These are phyloP conservation scores for Exophiala phaeomuriformis DNA, from an alignment of 2,329 filamentous ascomycete species.

Conservation along the genomic window DNA sequence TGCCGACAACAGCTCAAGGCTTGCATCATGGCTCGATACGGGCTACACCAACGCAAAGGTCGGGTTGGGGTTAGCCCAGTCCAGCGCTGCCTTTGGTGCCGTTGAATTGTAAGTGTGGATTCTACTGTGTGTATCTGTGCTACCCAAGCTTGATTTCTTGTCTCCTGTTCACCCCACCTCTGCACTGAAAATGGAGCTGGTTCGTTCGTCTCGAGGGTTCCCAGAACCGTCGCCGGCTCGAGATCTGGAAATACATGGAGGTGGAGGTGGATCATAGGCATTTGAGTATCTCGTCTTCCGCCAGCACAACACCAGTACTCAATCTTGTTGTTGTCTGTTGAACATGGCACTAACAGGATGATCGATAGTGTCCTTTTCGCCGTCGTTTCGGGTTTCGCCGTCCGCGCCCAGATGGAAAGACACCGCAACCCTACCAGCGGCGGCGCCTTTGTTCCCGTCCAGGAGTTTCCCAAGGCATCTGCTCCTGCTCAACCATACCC, in stretches of 20 bases:
- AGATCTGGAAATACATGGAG: neutral
- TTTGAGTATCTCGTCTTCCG: neutral
- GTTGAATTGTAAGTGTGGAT: constrained; percentile 8
- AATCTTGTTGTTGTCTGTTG: too few species aligned
- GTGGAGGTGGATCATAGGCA: neutral
- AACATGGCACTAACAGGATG: too few species aligned
- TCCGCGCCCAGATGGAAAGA: neutral
- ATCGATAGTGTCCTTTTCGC: neutral
- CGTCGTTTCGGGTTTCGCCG: neutral
- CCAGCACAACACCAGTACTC: too few species aligned
- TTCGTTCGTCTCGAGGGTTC: too few species aligned
- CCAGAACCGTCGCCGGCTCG: too few species aligned
- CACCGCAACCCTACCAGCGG: neutral
- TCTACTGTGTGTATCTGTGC: neutral
- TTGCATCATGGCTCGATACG: neutral
- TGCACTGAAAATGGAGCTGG: too few species aligned
- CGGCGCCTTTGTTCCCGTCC: neutral
- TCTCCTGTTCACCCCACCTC: neutral
- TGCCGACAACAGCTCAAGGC: neutral
- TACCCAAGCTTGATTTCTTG: neutral
- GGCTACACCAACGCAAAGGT: neutral
- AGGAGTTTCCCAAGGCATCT: neutral
- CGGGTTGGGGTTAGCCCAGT: neutral
- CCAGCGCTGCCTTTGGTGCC: constrained; percentile 3
- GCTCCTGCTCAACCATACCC: neutral